Conservation (phyloP, 169 alveolate genomes). For the Eimeria tenella region DNA sequence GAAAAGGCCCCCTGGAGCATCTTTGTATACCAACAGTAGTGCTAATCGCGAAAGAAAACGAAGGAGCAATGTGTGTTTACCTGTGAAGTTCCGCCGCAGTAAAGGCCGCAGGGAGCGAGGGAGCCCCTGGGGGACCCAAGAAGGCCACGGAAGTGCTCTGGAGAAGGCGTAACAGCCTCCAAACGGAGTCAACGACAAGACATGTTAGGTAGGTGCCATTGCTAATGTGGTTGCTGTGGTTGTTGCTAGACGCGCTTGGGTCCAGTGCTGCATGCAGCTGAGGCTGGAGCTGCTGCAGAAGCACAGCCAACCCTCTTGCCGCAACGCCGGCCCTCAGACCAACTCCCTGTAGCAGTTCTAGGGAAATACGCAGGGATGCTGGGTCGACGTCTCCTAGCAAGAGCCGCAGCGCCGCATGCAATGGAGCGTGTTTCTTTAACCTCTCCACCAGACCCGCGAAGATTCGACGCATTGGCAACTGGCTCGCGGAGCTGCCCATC, state of each 20-base stretch:
- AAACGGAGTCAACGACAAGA: conserved; percentile 35
- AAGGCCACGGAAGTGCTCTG: conserved; percentile 14
- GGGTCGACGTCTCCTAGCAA: conserved; percentile 56
- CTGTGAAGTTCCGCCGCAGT: conserved; percentile 54
- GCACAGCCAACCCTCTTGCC: conserved; percentile 46
- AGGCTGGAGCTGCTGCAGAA: conserved; percentile 65
- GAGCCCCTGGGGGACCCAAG: conserved; percentile 17
- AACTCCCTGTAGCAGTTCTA: conserved; percentile 53
- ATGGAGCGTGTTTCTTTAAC: background rate
- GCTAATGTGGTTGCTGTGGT: conserved; percentile 33
- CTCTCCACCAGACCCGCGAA: conserved; percentile 6
- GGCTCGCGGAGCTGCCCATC: conserved; percentile 23
- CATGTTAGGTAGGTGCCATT: background rate
- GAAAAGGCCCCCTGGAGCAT: background rate
- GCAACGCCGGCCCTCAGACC: conserved; percentile 37
- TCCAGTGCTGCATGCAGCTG: background rate
- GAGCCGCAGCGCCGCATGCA: conserved; percentile 49
- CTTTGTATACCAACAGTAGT: background rate
- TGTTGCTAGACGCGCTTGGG: background rate
- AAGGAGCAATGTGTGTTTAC: conserved; percentile 7
- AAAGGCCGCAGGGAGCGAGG: conserved; percentile 36
- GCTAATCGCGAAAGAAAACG: background rate
- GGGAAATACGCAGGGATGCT: background rate
- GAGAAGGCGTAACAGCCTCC: conserved; percentile 45
- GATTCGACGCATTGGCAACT: conserved; percentile 22